These are phyloP conservation scores for Acer yangbiense DNA, from an alignment of 345 rosid species.

Conservation along the genomic window DNA sequence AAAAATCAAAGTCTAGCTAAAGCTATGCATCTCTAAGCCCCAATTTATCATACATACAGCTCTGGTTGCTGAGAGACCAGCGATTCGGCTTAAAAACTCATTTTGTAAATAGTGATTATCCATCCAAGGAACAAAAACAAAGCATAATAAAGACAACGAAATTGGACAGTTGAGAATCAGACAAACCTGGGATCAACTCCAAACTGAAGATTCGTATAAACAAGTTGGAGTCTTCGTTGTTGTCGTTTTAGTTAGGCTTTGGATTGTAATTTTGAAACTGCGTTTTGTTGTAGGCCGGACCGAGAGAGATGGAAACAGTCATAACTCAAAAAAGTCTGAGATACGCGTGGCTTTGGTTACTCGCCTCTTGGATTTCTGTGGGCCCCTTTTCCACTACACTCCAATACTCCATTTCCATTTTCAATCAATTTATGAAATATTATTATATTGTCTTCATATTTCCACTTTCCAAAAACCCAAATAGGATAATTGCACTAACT, in stretches of 20 bases:
- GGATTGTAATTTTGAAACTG: background rate
- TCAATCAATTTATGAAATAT: background rate
- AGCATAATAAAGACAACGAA: constrained; percentile 12
- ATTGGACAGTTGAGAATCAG: background rate
- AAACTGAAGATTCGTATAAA: background rate
- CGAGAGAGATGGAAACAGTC: background rate
- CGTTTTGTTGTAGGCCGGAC: background rate
- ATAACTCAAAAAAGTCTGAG: background rate
- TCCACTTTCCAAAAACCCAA: no score
- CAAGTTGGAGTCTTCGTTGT: constrained; percentile 2
- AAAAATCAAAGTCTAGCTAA: background rate
- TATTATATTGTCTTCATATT: no score
- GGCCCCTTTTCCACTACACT: background rate
- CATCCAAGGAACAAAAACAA: background rate
- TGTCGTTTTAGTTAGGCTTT: background rate
- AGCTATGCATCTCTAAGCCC: background rate
- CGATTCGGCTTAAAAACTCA: background rate
- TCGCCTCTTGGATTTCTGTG: background rate
- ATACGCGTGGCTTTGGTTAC: constrained; percentile 22
- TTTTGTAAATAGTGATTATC: no score
- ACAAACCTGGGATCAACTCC: constrained; percentile 26
- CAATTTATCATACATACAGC: background rate
- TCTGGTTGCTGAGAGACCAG: background rate
- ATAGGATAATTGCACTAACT: no score
- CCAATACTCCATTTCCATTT: background rate